Evolutionary conservation across 768 basidiomycete species (phyloP).

Genomic region (Mycena metata): DNA sequence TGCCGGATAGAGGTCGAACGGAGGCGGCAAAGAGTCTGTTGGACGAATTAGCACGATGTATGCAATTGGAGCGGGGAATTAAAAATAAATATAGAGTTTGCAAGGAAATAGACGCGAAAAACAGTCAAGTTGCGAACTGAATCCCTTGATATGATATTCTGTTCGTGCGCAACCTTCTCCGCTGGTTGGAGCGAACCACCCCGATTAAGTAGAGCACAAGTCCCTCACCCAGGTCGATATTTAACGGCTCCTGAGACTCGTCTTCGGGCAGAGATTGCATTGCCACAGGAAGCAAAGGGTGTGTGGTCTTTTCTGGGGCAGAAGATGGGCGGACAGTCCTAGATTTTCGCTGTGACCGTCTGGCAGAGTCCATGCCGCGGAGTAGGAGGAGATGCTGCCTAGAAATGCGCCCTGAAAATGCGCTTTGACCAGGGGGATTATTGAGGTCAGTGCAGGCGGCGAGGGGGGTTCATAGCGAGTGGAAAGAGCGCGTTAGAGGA

Average conservation of each 20-base stretch:
- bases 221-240: conserved; percentile 20
- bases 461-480: too few species aligned
- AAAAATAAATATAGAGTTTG: background rate
- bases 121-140: background rate
- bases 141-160: too few species aligned
- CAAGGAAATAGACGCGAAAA: background rate
- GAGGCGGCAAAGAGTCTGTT: conserved; percentile 13
- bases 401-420: too few species aligned
- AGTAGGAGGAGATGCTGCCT: background rate
- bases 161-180: too few species aligned
- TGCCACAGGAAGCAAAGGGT: conserved; percentile 11
- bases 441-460: too few species aligned
- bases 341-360: background rate
- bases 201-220: background rate
- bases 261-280: conserved; percentile 28
- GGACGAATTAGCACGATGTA: background rate
- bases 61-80: too few species aligned
- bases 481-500: too few species aligned
- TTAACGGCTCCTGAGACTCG: conserved; percentile 11
- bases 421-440: too few species aligned
- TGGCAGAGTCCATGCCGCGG: background rate
- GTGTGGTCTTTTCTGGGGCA: conserved; percentile 5
- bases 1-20: conserved; percentile 8
- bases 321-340: conserved; percentile 12
- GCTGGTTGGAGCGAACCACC: too few species aligned